phyloP scores from a whole-genome alignment of 495 filamentous ascomycete genomes.

The Niebla homalea region DNA sequence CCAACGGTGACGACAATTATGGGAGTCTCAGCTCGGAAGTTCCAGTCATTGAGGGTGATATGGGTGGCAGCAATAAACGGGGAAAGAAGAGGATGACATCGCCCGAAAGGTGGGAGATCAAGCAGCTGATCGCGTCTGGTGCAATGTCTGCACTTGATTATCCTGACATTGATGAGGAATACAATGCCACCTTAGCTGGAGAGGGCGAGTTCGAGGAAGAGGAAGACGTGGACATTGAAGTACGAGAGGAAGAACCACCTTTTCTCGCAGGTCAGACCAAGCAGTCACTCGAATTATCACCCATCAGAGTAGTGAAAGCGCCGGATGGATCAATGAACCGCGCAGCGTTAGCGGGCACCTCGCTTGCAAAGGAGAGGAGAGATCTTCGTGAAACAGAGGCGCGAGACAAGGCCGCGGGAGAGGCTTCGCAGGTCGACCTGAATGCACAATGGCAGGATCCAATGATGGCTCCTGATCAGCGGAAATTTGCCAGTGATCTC shows the following conservation, averaged over 20 bases:
- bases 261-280: constrained; percentile 95
- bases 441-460: constrained; percentile 93
- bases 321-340: constrained; percentile 93
- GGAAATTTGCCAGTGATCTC: constrained; percentile 79
- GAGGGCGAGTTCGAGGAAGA: constrained; percentile 87
- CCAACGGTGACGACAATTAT: constrained; percentile 35
- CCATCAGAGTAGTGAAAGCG: constrained; percentile 92
- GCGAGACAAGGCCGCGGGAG: constrained; percentile 68
- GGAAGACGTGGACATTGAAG: constrained; percentile 95
- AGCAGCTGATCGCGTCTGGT: constrained; percentile 89
- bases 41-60: constrained; percentile 51
- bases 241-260: constrained; percentile 89
- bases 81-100: constrained; percentile 87
- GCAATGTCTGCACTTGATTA: constrained; percentile 83
- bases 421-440: constrained; percentile 69
- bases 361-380: constrained; percentile 78
- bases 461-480: constrained; percentile 71
- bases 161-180: constrained; percentile 89
- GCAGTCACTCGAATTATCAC: constrained; percentile 84
- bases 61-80: constrained; percentile 37
- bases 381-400: constrained; percentile 81
- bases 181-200: constrained; percentile 72
- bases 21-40: constrained; percentile 45
- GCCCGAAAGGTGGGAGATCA: constrained; percentile 93
- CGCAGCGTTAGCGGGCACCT: constrained; percentile 84